Evolutionary conservation across 2,329 filamentous ascomycete genomes (phyloP).

Genomic region (Cladosporium sp.): DNA sequence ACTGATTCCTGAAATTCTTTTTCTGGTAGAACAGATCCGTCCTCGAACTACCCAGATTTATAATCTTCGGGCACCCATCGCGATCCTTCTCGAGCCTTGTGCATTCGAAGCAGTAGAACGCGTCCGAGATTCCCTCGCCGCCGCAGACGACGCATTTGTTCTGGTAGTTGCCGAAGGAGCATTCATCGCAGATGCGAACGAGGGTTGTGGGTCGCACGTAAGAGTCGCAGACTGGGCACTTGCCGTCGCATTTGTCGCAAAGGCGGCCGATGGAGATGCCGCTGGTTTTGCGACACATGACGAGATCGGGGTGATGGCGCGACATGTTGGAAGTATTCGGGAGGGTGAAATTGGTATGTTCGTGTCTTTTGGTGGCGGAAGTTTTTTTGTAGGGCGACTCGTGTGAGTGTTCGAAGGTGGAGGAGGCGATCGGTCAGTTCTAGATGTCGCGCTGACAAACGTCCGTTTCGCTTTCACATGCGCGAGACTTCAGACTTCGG

Average conservation of each 20-base stretch:
- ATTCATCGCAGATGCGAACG: constrained; percentile 98
- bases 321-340: constrained; percentile 57
- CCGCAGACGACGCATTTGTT: constrained; percentile 99
- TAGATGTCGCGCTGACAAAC: constrained; percentile 7
- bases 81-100: constrained; percentile 94
- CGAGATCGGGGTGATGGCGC: constrained; percentile 93
- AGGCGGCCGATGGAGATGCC: constrained; percentile 97
- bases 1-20: constrained; percentile 63
- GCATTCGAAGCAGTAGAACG: constrained; percentile 99
- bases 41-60: constrained; percentile 90
- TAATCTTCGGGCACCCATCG: constrained; percentile 98
- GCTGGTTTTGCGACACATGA: constrained; percentile 98
- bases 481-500: neutral
- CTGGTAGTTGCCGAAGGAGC: constrained; percentile 98
- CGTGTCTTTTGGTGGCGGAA: neutral
- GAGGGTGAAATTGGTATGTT: neutral
- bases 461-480: constrained; percentile 1
- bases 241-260: constrained; percentile 99
- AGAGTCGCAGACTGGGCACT: constrained; percentile 97
- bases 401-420: neutral
- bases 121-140: constrained; percentile 95
- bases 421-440: neutral
- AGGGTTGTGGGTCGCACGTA: constrained; percentile 97
- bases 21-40: constrained; percentile 84
- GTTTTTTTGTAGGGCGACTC: neutral